Evolutionary conservation across 768 basidiomycete genomes (phyloP).

Genomic region (Leucocoprinus leucothites): DNA sequence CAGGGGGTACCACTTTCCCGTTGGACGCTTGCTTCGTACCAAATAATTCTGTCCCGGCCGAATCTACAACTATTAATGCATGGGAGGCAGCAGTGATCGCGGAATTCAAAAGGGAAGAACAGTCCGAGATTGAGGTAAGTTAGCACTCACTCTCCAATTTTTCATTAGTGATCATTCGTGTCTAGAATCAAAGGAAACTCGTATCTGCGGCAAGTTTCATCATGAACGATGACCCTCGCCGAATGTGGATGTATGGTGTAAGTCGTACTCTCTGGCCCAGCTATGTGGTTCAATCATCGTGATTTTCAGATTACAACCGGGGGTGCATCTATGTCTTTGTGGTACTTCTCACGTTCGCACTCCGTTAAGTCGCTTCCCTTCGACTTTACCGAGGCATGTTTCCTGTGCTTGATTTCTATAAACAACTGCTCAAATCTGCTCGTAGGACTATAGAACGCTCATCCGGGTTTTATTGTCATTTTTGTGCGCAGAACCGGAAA

Average conservation of each 20-base stretch:
- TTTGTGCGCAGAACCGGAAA: neutral
- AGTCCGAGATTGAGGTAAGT: neutral
- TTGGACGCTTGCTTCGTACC: constrained; percentile 16
- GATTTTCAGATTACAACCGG: constrained; percentile 9
- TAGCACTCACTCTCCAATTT: too few species aligned
- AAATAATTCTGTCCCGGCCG: too few species aligned
- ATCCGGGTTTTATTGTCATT: constrained; percentile 6
- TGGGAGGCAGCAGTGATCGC: constrained; percentile 15
- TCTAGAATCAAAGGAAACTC: constrained; percentile 12
- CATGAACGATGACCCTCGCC: constrained; percentile 23
- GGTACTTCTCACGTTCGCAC: constrained; percentile 12
- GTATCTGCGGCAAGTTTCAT: constrained; percentile 13
- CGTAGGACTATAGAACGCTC: constrained; percentile 1
- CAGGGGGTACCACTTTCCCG: constrained; percentile 11
- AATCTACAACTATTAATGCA: neutral
- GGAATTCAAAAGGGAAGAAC: constrained; percentile 12
- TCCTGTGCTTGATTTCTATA: neutral
- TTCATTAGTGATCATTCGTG: too few species aligned
- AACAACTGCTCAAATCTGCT: neutral
- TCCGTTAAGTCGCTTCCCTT: constrained; percentile 3
- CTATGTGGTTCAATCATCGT: neutral
- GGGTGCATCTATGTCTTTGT: neutral
- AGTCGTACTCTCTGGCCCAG: neutral
- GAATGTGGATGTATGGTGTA: constrained; percentile 22
- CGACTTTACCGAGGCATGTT: neutral